A percentile compares a stretch with the other conserved stretches of the same genome.
Evolutionary conservation across 495 filamentous ascomycete species (phyloP).

Genomic region (Penicillium pancosmium): DNA sequence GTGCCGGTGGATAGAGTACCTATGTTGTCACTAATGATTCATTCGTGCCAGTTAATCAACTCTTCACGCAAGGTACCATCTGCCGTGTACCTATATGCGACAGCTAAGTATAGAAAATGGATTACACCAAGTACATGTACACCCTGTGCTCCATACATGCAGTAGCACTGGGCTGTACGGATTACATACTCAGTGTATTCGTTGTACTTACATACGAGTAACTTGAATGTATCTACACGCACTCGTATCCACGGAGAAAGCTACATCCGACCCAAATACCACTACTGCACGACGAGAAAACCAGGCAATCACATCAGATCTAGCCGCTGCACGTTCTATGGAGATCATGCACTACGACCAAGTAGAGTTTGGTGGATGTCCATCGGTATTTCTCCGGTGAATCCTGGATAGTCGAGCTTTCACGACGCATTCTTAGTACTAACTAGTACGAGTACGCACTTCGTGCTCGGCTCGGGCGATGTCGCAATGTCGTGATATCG

Average conservation of each 20-base stretch:
- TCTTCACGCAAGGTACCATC: conserved; percentile 9
- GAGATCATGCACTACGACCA: conserved; percentile 24
- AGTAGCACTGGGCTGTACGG: too few species aligned
- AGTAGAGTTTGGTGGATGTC: conserved; percentile 19
- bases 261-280: conserved; percentile 19
- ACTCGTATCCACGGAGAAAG: background rate
- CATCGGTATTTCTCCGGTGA: conserved; percentile 30
- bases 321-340: conserved; percentile 27
- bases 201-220: background rate
- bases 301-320: conserved; percentile 34
- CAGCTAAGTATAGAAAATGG: background rate
- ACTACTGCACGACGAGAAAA: conserved; percentile 29
- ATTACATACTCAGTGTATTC: background rate
- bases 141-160: too few species aligned
- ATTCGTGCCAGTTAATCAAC: background rate
- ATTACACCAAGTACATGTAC: too few species aligned
- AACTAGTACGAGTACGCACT: conserved; percentile 1
- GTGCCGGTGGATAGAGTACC: conserved; percentile 13
- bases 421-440: conserved; percentile 6
- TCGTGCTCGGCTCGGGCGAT: conserved; percentile 23
- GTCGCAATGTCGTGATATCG: conserved; percentile 19
- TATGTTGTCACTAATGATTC: conserved; percentile 8
- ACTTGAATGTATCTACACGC: background rate
- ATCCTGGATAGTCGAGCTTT: conserved; percentile 5
- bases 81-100: background rate